Conservation (phyloP, 371 early-diverging fungal genomes). For the Polyrhizophydium stewartii region DNA sequence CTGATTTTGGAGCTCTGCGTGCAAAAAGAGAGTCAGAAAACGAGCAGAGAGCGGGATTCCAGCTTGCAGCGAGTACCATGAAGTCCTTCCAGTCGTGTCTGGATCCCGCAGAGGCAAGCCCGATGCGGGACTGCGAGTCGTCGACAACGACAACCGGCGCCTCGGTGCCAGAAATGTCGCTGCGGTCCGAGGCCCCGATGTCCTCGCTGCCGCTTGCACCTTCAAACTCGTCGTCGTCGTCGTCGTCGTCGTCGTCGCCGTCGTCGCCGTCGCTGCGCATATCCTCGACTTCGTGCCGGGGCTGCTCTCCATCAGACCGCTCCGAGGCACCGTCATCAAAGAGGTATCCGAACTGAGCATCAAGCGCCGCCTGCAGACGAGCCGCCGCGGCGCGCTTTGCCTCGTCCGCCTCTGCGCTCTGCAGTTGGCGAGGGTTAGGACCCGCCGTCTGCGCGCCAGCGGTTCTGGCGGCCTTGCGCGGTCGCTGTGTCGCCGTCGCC, state of each 20-base stretch:
- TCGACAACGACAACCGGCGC: too few species aligned
- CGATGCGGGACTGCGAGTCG: conserved; percentile 3
- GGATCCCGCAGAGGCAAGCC: neutral
- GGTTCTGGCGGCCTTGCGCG: too few species aligned
- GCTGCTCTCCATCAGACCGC: neutral
- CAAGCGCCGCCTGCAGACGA: neutral
- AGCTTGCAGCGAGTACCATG: conserved; percentile 12
- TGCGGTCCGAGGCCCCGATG: neutral
- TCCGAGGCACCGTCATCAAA: neutral
- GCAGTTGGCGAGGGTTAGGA: too few species aligned
- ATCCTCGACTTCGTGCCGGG: neutral
- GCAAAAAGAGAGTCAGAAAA: conserved; percentile 4
- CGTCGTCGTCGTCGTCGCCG: neutral
- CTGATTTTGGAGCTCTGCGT: conserved; percentile 25
- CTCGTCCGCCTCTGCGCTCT: too few species aligned
- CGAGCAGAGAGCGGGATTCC: too few species aligned
- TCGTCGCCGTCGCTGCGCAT: too few species aligned
- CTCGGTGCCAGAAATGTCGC: neutral
- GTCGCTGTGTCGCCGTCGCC: too few species aligned
- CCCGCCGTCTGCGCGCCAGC: too few species aligned
- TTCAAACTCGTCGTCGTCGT: conserved; percentile 9
- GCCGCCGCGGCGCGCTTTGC: neutral
- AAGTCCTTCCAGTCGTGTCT: conserved; percentile 21
- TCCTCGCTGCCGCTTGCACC: neutral
- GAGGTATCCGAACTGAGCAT: neutral